Base-by-base conservation (phyloP, 73 alveolate genomes). In the Effrenium voratum region DNA sequence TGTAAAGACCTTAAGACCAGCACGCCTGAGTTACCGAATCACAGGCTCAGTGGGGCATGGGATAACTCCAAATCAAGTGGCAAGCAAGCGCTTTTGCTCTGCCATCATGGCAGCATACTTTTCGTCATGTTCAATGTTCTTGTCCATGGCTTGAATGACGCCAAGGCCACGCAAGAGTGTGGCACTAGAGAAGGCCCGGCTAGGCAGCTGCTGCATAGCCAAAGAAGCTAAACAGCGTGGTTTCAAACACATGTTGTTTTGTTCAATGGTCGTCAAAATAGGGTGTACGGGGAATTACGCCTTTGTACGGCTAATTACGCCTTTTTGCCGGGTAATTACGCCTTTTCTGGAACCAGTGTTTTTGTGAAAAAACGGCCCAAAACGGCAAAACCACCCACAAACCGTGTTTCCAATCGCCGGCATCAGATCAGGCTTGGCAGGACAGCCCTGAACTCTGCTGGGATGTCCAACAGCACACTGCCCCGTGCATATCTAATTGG, bases 251-350 rank as follows among this genome's bases (percentile, higher is more conserved):
- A 72, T 5, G 44, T 19, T 0, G n/a, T n/a, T n/a, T n/a, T n/a
- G n/a, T n/a, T n/a, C n/a, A n/a, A n/a, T n/a, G n/a, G n/a, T n/a
- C n/a, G n/a, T n/a, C n/a, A 19, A 72, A 34, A 34, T 34, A 16
- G 4, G 46, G 82, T 30, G 82, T 72, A 72, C 47, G 82, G 82
- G 82, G 26, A 72, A 72, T 2, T 34, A 72, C 82, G 82, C 49
- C 82, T 45, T 47, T 34, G 1, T 72, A 5, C 47, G 50, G 46
- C 49, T 1, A 72, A 2, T 34, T 34, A 72, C 82, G 82, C 49
- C 26, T 45, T 47, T 34, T 34, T 72, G 50, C 0, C 26, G 82
- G 82, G 49, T 2, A 72, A 72, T 34, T 34, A 72, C 82, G 82
- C 49, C 47, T 45, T 47, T 34, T n/a, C 36, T 47, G 24, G 13